Percentiles rank a stretch among this genome's conserved stretches.
Evolutionary conservation across 139 green algal species (phyloP).

Genomic region (Tetradesmus lagerheimii): DNA sequence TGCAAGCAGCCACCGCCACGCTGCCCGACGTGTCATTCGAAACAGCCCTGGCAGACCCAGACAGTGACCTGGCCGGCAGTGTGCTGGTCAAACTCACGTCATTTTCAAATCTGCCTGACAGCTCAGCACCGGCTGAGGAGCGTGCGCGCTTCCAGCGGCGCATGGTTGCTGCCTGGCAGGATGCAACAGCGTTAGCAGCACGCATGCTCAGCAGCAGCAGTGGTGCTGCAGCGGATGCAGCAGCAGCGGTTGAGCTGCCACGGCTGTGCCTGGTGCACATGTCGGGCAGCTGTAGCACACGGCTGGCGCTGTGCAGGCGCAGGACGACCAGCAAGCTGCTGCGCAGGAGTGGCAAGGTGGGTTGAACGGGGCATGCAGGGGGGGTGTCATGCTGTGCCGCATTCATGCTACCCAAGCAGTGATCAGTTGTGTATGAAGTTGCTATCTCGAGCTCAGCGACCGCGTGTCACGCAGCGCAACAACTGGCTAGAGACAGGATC

Average conservation of each 20-base stretch:
- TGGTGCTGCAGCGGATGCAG: not conserved
- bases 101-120: not conserved
- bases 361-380: not conserved
- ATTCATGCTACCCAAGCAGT: no score
- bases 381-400: not conserved
- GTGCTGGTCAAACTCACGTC: constrained; percentile 4
- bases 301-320: constrained; percentile 29
- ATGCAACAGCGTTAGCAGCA: not conserved
- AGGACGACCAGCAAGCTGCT: constrained; percentile 42
- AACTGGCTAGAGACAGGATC: no score
- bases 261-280: constrained; percentile 30
- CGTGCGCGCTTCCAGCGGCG: not conserved
- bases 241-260: not conserved
- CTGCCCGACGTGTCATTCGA: not conserved
- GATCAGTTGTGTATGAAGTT: no score
- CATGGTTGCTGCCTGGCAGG: not conserved
- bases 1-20: not conserved
- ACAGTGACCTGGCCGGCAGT: constrained; percentile 15
- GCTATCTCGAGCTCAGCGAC: no score
- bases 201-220: constrained; percentile 1
- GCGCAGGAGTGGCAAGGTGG: constrained; percentile 34
- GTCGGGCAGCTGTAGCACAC: constrained; percentile 7
- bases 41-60: not conserved
- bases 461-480: no score
- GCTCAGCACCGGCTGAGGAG: not conserved